Evolutionary conservation across 2,329 filamentous ascomycete species (phyloP), one percentile per base, ranked within the genome.

Genomic region (Neofusicoccum parvum): DNA sequence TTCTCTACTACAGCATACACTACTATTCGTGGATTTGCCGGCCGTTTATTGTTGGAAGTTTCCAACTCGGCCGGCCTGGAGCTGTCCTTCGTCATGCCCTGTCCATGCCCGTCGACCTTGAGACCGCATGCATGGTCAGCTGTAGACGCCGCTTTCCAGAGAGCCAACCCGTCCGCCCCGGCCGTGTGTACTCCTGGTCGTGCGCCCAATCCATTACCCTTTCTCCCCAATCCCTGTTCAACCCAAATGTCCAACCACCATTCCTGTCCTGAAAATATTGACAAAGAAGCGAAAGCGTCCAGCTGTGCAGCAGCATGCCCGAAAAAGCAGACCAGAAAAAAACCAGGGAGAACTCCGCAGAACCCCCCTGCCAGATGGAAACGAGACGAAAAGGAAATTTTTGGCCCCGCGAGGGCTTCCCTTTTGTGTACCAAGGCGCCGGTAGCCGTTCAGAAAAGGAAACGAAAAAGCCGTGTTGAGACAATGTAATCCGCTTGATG

Each of bases 361-460:
- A 46, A 23, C 23, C 41, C 56, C 27, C 56, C 14, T 23, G 15
- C 36, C 54, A 32, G 3, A 37, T 39, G 32, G 27, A 34, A 20
- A 60, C n/a, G 17, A 60, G 43, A 60, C 41, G 39, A 23, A 60
- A 51, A 62, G 45, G 46, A 46, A 32, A 48, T 41, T 62, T 62
- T 51, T 39, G 17, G 58, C 45, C 59, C 23, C 36, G 46, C 23
- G 59, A 62, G 45, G 45, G 46, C 59, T 43, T 50, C 59, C 45
- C 59, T 51, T 62, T 62, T 62, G 20, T 62, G 14, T 62, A 51
- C 59, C 59, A 51, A 53, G 15, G 59, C 59, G 59, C 59, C 59
- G 45, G 48, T 46, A 48, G 43, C 56, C 56, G 27, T 48, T 48
- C 41, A 27, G 49, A 51, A 34, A 49, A 3, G 15, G 34, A 48